phyloP scores from a whole-genome alignment of 2,329 filamentous ascomycete genomes.

The Chaetomiaceae sp. region DNA sequence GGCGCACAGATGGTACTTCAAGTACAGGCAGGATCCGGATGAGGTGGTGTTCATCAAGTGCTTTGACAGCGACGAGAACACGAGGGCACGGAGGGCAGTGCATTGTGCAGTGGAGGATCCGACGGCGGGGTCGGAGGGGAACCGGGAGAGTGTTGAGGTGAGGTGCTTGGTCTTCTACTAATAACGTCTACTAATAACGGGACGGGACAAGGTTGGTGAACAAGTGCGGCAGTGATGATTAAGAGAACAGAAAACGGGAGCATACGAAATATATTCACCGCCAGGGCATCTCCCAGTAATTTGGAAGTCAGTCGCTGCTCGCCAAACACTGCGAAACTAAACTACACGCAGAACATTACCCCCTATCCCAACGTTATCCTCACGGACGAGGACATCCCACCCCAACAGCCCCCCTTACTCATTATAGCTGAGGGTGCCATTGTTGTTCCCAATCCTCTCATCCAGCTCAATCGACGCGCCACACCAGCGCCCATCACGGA shows the following conservation, averaged over 20 bases:
- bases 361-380: too few species aligned
- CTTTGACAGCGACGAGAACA: constrained; percentile 49
- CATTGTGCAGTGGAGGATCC: constrained; percentile 22
- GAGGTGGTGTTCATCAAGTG: constrained; percentile 57
- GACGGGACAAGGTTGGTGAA: too few species aligned
- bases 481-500: constrained; percentile 31
- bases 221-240: too few species aligned
- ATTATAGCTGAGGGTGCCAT: constrained; percentile 24
- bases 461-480: constrained; percentile 31
- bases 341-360: too few species aligned
- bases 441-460: constrained; percentile 33
- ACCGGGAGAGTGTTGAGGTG: constrained; percentile 37
- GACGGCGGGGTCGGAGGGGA: constrained; percentile 40
- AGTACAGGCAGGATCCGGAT: constrained; percentile 43
- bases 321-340: too few species aligned
- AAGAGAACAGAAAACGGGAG: too few species aligned
- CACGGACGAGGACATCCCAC: too few species aligned
- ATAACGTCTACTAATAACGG: too few species aligned
- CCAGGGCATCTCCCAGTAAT: too few species aligned
- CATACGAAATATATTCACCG: too few species aligned
- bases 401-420: too few species aligned
- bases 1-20: constrained; percentile 46
- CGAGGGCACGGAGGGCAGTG: constrained; percentile 28
- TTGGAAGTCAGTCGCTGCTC: too few species aligned
- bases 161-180: constrained; percentile 11